phyloP scores from a whole-genome alignment of 2,329 filamentous ascomycete genomes.

The Aspergillus tamarii region DNA sequence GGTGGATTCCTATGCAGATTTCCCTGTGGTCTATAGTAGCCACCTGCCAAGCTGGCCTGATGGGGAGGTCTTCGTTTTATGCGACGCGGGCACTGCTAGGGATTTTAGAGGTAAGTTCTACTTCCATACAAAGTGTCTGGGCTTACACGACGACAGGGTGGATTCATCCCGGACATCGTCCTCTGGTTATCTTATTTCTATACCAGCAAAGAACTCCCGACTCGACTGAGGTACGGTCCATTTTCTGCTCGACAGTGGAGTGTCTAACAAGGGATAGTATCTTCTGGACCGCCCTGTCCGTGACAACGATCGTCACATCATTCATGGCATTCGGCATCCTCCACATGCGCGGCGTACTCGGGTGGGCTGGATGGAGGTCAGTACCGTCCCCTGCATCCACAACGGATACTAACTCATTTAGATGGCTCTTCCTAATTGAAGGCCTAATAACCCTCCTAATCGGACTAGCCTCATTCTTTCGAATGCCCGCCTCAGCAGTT shows the following conservation, averaged over 20 bases:
- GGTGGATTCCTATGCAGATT: conserved; percentile 61
- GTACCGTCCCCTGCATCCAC: conserved; percentile 27
- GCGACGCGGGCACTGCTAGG: conserved; percentile 48
- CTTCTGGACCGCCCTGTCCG: conserved; percentile 67
- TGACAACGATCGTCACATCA: conserved; percentile 38
- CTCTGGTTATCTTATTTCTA: conserved; percentile 72
- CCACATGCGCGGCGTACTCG: conserved; percentile 35
- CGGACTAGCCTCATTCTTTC: conserved; percentile 56
- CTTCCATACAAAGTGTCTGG: neutral
- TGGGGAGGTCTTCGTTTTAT: conserved; percentile 44
- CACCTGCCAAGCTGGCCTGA: conserved; percentile 48
- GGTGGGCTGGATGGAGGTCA: conserved; percentile 50
- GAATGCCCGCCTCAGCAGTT: conserved; percentile 58
- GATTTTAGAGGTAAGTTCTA: conserved; percentile 34
- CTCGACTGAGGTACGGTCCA: conserved; percentile 50
- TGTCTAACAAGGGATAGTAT: conserved; percentile 43
- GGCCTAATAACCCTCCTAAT: conserved; percentile 57
- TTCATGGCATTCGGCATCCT: conserved; percentile 43
- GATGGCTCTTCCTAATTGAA: conserved; percentile 61
- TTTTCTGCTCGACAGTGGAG: rapidly evolving
- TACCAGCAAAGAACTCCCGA: conserved; percentile 51
- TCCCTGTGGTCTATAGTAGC: conserved; percentile 56
- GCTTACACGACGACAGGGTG: conserved; percentile 40
- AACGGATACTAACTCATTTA: conserved; percentile 12
- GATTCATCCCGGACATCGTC: conserved; percentile 64